Base-by-base conservation (phyloP, 371 early-diverging fungal species). In the Mortierella sp. region DNA sequence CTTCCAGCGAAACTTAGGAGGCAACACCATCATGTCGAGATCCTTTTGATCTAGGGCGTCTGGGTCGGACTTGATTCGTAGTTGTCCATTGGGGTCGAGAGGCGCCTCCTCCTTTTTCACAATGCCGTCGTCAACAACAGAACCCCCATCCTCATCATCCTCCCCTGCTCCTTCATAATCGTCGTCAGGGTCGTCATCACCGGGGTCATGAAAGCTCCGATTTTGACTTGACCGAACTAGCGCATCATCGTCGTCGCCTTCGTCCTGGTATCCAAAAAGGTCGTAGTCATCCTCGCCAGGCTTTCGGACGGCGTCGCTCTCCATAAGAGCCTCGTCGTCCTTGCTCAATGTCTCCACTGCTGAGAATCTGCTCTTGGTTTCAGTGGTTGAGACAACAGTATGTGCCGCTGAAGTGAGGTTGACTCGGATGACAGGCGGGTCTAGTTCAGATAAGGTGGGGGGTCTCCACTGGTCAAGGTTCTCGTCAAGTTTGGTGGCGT, bases 1-100 rank as follows among this genome's bases (percentile, higher is more conserved):
- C 77, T 79, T 86, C 86, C 86, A 86, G 4, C 80, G 76, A 59
- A 74, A 86, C 31, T 59, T 55, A 14, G 61, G 50, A 3, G 80
- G 75, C 5, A 81, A 40, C 0, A 79, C 14, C 44, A 48, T 50
- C 34, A 40, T 43, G 31, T 85, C 77, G n/a, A 76, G 37, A 13
- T 59, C 16, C 37, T 72, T 73, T n/a, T 43, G 69, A 16, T 76
- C 71, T 21, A 53, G 48, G 2, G 57, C 53, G 14, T 44, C 72
- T 14, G 46, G 72, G n/a, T 73, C 78, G 3, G 28, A 0, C 70
- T 76, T 76, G 46, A 76, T 73, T 8, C 19, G 71, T 44, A 53
- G 10, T 13, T 44, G 61, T 24, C 21, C 76, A 21, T 6, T 31
- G 14, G 44, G 13, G 19, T 69, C 72, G 10, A 48, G 50, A 2